Conservation (phyloP, 2,329 filamentous ascomycete species). For the Coniella vitis region DNA sequence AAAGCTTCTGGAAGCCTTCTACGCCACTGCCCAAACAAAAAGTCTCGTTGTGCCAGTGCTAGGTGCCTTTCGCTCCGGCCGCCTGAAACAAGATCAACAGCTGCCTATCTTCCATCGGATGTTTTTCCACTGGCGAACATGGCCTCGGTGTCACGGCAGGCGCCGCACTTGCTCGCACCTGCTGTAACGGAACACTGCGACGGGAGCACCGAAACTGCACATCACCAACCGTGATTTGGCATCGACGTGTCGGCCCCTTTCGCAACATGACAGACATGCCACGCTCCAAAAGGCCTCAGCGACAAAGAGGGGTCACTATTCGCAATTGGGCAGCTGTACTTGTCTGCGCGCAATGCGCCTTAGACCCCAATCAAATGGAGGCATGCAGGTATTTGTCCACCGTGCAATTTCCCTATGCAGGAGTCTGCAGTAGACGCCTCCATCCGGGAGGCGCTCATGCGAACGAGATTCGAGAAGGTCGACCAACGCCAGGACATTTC, state of each 20-base stretch:
- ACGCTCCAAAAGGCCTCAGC: background rate
- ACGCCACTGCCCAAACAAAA: conserved; percentile 5
- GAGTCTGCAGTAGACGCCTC: conserved; percentile 16
- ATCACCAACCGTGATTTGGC: background rate
- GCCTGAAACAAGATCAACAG: conserved; percentile 3
- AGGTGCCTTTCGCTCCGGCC: background rate
- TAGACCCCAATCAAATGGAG: background rate
- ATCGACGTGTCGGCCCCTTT: background rate
- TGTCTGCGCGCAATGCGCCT: background rate
- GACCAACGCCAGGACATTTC: background rate
- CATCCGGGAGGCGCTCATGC: conserved; percentile 9
- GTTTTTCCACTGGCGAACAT: conserved; percentile 2
- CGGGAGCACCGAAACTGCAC: background rate
- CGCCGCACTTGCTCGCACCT: background rate
- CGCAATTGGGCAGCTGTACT: conserved; percentile 1
- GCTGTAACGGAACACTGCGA: background rate
- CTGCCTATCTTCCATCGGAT: background rate
- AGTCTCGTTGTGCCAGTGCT: background rate
- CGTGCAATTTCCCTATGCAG: conserved; percentile 17
- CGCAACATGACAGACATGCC: background rate
- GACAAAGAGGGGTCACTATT: background rate
- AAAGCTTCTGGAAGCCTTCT: conserved; percentile 15
- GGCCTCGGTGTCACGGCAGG: conserved; percentile 1
- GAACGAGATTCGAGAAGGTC: background rate
- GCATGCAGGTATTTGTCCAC: conserved; percentile 12